These are phyloP conservation scores for Calocybe gangraenosa DNA, from an alignment of 768 basidiomycete genomes.

Conservation along the genomic window DNA sequence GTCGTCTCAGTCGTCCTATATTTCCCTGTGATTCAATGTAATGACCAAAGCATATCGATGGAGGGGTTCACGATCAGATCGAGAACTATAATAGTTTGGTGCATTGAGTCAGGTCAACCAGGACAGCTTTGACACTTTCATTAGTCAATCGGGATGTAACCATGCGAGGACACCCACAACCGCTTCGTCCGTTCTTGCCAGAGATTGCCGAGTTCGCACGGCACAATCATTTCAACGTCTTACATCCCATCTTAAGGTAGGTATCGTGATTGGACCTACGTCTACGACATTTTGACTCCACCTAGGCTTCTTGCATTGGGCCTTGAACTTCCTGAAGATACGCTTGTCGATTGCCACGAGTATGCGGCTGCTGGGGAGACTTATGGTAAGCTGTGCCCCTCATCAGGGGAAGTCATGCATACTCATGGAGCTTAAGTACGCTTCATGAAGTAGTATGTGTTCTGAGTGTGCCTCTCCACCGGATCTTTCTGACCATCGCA, in stretches of 20 bases:
- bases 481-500: slow-evolving; percentile 10
- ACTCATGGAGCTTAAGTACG: slow-evolving; percentile 25
- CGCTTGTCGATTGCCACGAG: slow-evolving; percentile 35
- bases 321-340: slow-evolving; percentile 41
- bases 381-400: slow-evolving; percentile 22
- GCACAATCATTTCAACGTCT: slow-evolving; percentile 29
- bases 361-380: slow-evolving; percentile 33
- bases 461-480: background rate
- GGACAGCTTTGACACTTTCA: slow-evolving; percentile 18
- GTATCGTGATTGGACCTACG: slow-evolving; percentile 13
- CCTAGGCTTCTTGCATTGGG: slow-evolving; percentile 33
- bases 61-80: slow-evolving; percentile 58
- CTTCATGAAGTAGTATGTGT: slow-evolving; percentile 45
- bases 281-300: no score
- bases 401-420: background rate
- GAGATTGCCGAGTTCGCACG: slow-evolving; percentile 27
- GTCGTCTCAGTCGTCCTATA: background rate
- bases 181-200: slow-evolving; percentile 26
- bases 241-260: slow-evolving; percentile 32
- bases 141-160: slow-evolving; percentile 28
- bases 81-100: slow-evolving; percentile 58
- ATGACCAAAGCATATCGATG: slow-evolving; percentile 44
- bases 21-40: background rate
- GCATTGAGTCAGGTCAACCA: no score
- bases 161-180: slow-evolving; percentile 25